Evolutionary conservation across 805 yeast genomes (phyloP).

Genomic region (Saturnispora bothae): DNA sequence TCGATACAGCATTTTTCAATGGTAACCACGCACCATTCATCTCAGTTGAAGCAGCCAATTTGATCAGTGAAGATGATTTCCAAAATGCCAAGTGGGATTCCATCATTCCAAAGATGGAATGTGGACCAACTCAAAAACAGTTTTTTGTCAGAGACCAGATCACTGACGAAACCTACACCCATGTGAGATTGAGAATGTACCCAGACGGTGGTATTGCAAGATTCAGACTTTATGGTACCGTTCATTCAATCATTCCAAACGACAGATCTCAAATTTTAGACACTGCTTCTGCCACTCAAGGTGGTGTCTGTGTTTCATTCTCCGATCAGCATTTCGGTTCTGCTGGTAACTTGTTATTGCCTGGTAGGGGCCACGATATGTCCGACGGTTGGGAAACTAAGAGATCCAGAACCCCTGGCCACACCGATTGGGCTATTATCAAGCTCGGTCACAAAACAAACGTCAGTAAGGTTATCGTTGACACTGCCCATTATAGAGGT

Average conservation of each 20-base stretch:
- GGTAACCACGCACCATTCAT: constrained; percentile 94
- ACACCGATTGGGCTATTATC: constrained; percentile 85
- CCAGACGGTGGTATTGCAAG: constrained; percentile 99
- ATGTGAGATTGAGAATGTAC: constrained; percentile 79
- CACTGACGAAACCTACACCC: constrained; percentile 61
- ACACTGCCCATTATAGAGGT: constrained; percentile 91
- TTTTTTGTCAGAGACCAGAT: constrained; percentile 55
- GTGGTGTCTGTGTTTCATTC: constrained; percentile 76
- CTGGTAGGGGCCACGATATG: constrained; percentile 95
- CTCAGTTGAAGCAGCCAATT: constrained; percentile 62
- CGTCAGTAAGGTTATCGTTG: constrained; percentile 55
- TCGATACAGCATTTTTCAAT: constrained; percentile 88
- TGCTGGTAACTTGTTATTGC: constrained; percentile 78
- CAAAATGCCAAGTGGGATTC: constrained; percentile 51
- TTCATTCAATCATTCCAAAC: constrained; percentile 55
- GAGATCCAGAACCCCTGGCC: constrained; percentile 75
- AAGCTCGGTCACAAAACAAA: constrained; percentile 60
- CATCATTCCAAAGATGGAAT: constrained; percentile 59
- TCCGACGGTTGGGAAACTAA: constrained; percentile 98
- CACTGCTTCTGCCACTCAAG: constrained; percentile 71
- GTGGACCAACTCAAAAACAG: constrained; percentile 85
- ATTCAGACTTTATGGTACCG: constrained; percentile 80
- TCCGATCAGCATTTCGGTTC: constrained; percentile 94
- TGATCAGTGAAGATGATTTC: constrained; percentile 26
- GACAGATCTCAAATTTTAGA: constrained; percentile 44